Conservation (phyloP, 306 rosid species). For the Fragaria nilgerrensis region DNA sequence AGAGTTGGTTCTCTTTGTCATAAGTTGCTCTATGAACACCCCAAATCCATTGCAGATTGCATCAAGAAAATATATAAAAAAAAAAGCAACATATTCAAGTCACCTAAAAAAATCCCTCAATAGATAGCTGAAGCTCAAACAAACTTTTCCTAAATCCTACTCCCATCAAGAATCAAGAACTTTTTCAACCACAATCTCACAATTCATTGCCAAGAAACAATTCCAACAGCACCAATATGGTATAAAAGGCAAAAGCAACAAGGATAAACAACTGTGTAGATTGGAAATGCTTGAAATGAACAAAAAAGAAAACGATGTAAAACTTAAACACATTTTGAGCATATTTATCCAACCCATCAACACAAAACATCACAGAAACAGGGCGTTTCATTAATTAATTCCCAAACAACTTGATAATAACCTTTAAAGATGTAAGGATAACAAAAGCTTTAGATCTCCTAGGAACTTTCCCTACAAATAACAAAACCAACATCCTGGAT, state of each 20-base stretch:
- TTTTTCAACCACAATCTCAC: background rate
- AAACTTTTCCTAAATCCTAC: background rate
- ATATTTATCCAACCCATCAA: background rate
- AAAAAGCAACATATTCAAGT: background rate
- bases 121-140: background rate
- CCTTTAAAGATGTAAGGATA: background rate
- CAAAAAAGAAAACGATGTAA: background rate
- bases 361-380: constrained; percentile 14
- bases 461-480: background rate
- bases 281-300: background rate
- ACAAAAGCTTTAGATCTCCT: constrained; percentile 6
- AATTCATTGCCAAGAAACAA: background rate
- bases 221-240: background rate
- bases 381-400: constrained; percentile 26
- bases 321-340: background rate
- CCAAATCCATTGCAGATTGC: background rate
- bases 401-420: background rate
- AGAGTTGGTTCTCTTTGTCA: background rate
- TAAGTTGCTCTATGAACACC: background rate
- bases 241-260: background rate
- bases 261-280: background rate
- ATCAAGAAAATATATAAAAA: no score
- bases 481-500: constrained; percentile 16
- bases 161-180: background rate
- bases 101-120: background rate